phyloP scores from a whole-genome alignment of 352 stramenopile genomes.

The Phytopythium aichiense region DNA sequence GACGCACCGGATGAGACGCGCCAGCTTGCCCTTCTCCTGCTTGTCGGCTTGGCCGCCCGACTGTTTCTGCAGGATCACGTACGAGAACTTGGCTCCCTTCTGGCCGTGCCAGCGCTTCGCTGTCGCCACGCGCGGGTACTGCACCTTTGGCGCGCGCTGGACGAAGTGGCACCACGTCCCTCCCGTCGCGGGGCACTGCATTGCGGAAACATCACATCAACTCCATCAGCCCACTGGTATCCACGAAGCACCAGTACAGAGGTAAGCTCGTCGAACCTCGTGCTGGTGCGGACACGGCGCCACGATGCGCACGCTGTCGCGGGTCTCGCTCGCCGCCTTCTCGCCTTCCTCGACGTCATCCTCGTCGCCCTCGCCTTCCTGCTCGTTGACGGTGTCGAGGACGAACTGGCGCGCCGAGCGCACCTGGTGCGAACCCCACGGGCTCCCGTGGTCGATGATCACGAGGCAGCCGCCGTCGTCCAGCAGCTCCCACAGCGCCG shows the following conservation, averaged over 20 bases:
- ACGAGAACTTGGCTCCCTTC: constrained; percentile 86
- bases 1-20: constrained; percentile 24
- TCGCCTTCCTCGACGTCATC: not conserved
- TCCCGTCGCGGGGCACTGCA: constrained; percentile 57
- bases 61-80: constrained; percentile 77
- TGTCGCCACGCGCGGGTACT: constrained; percentile 65
- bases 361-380: constrained; percentile 22
- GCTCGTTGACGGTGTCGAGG: constrained; percentile 58
- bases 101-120: constrained; percentile 82
- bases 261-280: constrained; percentile 28
- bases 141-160: constrained; percentile 70
- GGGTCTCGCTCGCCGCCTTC: constrained; percentile 5
- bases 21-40: constrained; percentile 15
- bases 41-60: constrained; percentile 15
- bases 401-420: constrained; percentile 85
- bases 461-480: constrained; percentile 70
- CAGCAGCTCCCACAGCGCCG: constrained; percentile 76
- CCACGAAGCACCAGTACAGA: not conserved
- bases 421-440: constrained; percentile 80
- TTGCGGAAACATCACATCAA: not conserved
- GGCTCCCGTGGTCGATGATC: constrained; percentile 74
- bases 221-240: not conserved
- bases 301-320: constrained; percentile 44
- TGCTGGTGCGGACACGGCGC: constrained; percentile 72
- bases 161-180: constrained; percentile 87